Percentiles rank a stretch among this genome's conserved stretches.
Evolutionary conservation across 331 rosid genomes (phyloP).

Genomic region (Quercus tomentella): DNA sequence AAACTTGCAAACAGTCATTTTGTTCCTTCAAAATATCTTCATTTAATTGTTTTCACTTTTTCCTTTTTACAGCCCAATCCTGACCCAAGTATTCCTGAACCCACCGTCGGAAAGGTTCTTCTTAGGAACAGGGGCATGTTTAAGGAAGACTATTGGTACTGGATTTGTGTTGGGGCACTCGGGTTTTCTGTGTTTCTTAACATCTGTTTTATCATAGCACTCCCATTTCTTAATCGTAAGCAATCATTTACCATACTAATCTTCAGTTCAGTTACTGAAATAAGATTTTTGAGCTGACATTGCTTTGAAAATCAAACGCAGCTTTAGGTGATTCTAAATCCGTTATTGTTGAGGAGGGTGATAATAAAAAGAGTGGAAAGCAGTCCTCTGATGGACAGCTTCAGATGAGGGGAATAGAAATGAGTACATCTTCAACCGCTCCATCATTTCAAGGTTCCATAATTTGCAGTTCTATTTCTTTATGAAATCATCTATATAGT

Average conservation of each 20-base stretch:
- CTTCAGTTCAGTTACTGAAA: background rate
- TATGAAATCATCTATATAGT: background rate
- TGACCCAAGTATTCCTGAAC: slow-evolving; percentile 26
- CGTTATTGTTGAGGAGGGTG: slow-evolving; percentile 28
- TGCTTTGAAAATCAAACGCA: slow-evolving; percentile 21
- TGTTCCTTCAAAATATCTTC: background rate
- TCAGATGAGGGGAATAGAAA: slow-evolving; percentile 6
- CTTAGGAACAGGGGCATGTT: slow-evolving; percentile 46
- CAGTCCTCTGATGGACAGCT: slow-evolving; percentile 23
- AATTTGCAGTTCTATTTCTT: slow-evolving; percentile 7
- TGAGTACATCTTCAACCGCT: slow-evolving; percentile 18
- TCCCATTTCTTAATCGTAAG: slow-evolving; percentile 47
- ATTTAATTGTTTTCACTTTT: background rate
- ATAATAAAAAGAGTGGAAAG: slow-evolving; percentile 4
- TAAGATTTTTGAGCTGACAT: background rate
- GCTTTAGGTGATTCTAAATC: slow-evolving; percentile 53
- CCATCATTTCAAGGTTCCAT: slow-evolving; percentile 25
- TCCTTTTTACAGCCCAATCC: slow-evolving; percentile 37
- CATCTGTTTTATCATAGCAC: slow-evolving; percentile 32
- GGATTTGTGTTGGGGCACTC: slow-evolving; percentile 58
- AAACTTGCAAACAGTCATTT: background rate
- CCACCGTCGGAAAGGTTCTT: slow-evolving; percentile 45
- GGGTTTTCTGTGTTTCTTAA: slow-evolving; percentile 54
- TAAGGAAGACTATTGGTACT: slow-evolving; percentile 50
- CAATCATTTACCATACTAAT: background rate